Base-by-base conservation (phyloP, 2,329 filamentous ascomycete species). In the Bipolaris victoriae region DNA sequence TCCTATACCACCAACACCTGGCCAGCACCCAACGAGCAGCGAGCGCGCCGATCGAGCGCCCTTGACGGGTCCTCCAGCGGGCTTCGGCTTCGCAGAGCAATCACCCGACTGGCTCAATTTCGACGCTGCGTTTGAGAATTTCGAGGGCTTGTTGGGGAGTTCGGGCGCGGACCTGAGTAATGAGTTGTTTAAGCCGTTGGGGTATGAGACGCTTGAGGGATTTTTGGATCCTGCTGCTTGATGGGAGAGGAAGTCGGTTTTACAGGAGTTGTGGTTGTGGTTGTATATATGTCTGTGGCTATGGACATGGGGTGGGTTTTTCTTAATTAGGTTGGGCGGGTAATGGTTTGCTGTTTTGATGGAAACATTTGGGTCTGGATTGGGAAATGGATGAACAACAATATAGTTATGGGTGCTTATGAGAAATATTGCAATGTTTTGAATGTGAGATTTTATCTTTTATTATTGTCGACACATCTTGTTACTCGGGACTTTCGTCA, bases 91-190 rank as follows among this genome's bases (percentile, higher is more conserved):
- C 51, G 64, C 67, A n/a, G 74, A 75, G 31, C 64, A 71, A 31
- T 73, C 68, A 1, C 72, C 74, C 0, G 75, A 77, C 39, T 78
- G 76, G 76, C 41, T 78, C 29, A 77, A 76, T 33, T 77, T 77
- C 41, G 75, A 77, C 22, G 66, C 68, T 1, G 76, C 76, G 6
- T 78, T 78, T 61, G 75, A 78, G 63, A 77, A 77, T 35, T 76
- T 78, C 48, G 74, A 77, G 52, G 70, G 72, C 3, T 60, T 78
- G 26, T 36, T 78, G 10, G 75, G 75, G 20, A 76, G 75, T 55
- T 70, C 67, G 0, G 75, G 75, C 5, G 75, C 75, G 9, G 75
- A 77, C 61, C 15, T 76, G 58, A 76, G 72, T 48, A 77, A 75
- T 49, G 74, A 77, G 64, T 49, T 77, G 29, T 75, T 77, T 45